Percentiles rank a stretch among this genome's conserved stretches.
Conservation (phyloP, 768 basidiomycete species). For the Collybiopsis luxurians region DNA sequence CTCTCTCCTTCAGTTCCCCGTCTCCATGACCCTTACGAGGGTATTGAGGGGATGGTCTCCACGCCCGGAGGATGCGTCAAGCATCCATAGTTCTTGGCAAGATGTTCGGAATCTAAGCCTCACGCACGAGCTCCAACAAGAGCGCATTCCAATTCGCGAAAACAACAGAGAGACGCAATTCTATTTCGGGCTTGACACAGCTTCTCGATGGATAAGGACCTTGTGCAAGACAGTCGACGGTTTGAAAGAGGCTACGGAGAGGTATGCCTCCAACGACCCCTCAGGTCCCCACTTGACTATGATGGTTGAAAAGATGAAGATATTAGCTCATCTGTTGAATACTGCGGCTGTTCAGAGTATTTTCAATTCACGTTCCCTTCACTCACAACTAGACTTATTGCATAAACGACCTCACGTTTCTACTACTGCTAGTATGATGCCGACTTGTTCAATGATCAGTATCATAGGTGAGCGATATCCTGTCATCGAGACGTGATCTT, state of each 20-base stretch:
- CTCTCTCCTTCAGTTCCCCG: not conserved
- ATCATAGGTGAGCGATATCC: not conserved
- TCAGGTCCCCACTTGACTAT: not conserved
- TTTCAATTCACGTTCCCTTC: not conserved
- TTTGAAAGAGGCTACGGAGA: not conserved
- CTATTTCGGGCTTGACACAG: not conserved
- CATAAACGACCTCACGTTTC: conserved; percentile 1
- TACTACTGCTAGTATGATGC: not conserved
- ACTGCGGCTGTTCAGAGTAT: not conserved
- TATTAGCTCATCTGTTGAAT: not conserved
- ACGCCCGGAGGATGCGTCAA: not conserved
- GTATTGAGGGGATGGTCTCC: not conserved
- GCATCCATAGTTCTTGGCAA: not conserved
- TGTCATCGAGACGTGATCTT: not conserved
- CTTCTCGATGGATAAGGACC: not conserved
- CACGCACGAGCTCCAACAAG: not conserved
- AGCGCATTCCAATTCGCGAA: not conserved
- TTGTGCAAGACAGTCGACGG: not conserved
- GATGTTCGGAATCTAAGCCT: not conserved
- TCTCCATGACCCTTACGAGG: not conserved
- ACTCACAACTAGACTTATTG: not conserved
- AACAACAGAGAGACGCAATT: not conserved
- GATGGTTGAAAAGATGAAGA: not conserved
- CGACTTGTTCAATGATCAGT: not conserved
- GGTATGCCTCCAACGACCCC: not conserved